Conservation (phyloP, 2,329 filamentous ascomycete genomes). For the Aspergillus sp. region DNA sequence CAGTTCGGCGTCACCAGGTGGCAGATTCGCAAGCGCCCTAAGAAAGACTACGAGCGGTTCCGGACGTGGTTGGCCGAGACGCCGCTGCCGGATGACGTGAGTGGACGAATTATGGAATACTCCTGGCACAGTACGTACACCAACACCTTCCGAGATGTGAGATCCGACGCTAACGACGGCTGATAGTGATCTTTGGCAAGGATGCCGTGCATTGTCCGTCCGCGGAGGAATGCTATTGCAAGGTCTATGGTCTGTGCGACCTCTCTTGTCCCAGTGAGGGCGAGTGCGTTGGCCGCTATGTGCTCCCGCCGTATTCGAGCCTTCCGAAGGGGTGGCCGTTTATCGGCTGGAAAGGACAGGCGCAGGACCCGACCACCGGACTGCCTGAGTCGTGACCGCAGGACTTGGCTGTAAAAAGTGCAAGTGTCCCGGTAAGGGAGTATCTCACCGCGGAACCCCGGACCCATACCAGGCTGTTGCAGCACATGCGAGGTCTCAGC, state of each 20-base stretch:
- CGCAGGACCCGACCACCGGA: constrained; percentile 31
- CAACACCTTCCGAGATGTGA: neutral
- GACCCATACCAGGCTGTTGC: no score
- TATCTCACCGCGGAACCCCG: no score
- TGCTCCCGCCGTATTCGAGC: constrained; percentile 55
- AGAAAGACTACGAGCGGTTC: constrained; percentile 48
- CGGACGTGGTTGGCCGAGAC: constrained; percentile 51
- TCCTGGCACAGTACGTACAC: constrained; percentile 55
- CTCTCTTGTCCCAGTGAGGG: constrained; percentile 40
- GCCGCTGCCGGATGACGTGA: constrained; percentile 46
- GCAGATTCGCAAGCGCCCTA: constrained; percentile 45
- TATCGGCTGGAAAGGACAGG: constrained; percentile 50
- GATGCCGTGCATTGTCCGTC: constrained; percentile 59
- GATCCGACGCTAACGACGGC: constrained; percentile 8
- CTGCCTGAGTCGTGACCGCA: constrained; percentile 22
- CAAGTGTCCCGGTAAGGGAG: no score
- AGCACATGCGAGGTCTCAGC: no score
- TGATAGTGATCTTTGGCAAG: constrained; percentile 58
- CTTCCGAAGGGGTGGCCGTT: constrained; percentile 63
- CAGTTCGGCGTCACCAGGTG: constrained; percentile 53
- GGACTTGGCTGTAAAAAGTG: neutral
- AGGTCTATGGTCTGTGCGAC: constrained; percentile 62
- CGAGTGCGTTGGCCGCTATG: constrained; percentile 56
- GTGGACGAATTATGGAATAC: constrained; percentile 56
- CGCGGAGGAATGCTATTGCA: constrained; percentile 63